These are phyloP conservation scores for Cercospora janseana DNA, from an alignment of 2,329 filamentous ascomycete genomes.

Conservation along the genomic window DNA sequence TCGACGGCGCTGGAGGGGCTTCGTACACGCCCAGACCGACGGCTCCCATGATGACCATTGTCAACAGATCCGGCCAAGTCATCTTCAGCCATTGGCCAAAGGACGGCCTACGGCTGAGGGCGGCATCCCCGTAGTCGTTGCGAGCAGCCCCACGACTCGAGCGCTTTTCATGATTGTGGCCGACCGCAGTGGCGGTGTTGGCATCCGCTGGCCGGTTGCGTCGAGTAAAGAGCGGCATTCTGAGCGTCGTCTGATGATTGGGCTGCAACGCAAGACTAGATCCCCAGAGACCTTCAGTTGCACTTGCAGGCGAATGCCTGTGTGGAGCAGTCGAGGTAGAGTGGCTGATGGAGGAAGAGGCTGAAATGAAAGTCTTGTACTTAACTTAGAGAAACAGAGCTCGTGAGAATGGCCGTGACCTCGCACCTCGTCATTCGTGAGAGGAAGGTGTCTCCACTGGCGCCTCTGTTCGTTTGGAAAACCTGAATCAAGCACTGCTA, in stretches of 20 bases:
- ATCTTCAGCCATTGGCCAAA: slow-evolving; percentile 70
- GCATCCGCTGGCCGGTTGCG: slow-evolving; percentile 37
- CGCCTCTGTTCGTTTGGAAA: not conserved
- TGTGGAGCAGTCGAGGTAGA: slow-evolving; percentile 4
- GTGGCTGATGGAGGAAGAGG: slow-evolving; percentile 6
- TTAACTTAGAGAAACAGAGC: not conserved
- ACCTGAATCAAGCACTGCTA: not conserved
- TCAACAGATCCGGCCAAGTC: slow-evolving; percentile 66
- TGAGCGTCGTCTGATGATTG: not conserved
- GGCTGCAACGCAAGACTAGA: not conserved
- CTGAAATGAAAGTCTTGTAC: not conserved
- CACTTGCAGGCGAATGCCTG: not conserved
- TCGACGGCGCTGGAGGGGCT: slow-evolving; percentile 9
- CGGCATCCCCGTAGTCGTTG: slow-evolving; percentile 7
- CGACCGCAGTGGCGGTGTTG: slow-evolving; percentile 38
- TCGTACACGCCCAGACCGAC: slow-evolving; percentile 10
- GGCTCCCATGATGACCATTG: slow-evolving; percentile 50
- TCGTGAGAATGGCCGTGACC: not conserved
- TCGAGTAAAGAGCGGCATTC: slow-evolving; percentile 40
- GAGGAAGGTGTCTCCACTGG: not conserved
- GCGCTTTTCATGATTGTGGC: slow-evolving; percentile 6
- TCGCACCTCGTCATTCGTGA: not conserved
- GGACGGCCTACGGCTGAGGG: slow-evolving; percentile 47
- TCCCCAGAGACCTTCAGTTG: not conserved
- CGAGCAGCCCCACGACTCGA: not conserved